phyloP scores from a whole-genome alignment of 306 rosid genomes.

The Sophora flavescens region DNA sequence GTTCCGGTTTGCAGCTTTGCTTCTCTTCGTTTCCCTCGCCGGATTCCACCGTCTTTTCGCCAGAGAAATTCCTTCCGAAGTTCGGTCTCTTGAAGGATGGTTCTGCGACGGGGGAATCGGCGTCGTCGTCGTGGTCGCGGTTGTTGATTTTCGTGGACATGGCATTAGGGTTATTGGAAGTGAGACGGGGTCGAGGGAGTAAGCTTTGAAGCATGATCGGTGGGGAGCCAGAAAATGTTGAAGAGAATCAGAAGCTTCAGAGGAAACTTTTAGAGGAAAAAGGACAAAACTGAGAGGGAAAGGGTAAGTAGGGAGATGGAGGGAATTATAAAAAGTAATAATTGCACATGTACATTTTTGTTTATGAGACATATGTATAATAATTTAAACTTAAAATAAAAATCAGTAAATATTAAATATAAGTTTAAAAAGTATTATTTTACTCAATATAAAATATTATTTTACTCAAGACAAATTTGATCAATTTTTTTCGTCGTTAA shows the following conservation, averaged over 20 bases:
- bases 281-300: conserved; percentile 53
- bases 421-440: no score
- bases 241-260: conserved; percentile 58
- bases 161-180: conserved; percentile 41
- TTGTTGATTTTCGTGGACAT: conserved; percentile 81
- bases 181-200: conserved; percentile 68
- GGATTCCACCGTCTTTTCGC: conserved; percentile 48
- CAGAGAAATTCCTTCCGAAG: conserved; percentile 47
- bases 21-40: conserved; percentile 47
- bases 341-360: no score
- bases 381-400: no score
- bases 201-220: conserved; percentile 96
- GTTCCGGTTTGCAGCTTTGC: conserved; percentile 25
- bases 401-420: no score
- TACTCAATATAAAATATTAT: no score
- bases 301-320: no score
- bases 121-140: conserved; percentile 49
- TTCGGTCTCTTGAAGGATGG: conserved; percentile 61
- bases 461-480: no score
- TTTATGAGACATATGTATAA: no score
- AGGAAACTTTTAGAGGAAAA: conserved; percentile 57
- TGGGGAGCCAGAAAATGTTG: conserved; percentile 26
- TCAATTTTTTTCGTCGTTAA: no score
- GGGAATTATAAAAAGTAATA: no score
- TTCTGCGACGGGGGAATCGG: conserved; percentile 36